A percentile compares a stretch with the other conserved stretches of the same genome.
Evolutionary conservation across 495 filamentous ascomycete genomes (phyloP).

Genomic region (Cercophora scortea): DNA sequence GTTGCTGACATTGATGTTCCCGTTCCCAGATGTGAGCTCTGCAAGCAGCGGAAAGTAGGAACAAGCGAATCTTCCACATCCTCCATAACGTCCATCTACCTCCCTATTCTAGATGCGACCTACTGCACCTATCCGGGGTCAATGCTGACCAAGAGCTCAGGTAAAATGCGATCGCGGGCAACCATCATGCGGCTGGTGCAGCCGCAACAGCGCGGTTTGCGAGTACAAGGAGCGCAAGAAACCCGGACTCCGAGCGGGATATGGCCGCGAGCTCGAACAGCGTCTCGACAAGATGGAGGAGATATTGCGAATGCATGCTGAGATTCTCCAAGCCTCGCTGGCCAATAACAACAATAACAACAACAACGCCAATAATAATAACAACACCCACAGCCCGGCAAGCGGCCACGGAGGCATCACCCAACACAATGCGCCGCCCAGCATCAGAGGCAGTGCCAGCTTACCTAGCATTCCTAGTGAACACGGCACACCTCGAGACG

Average conservation of each 20-base stretch:
- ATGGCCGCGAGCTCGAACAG: conserved; percentile 81
- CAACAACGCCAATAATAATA: not conserved
- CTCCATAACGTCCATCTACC: too few relatives aligned
- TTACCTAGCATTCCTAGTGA: conserved; percentile 37
- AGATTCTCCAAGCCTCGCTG: conserved; percentile 35
- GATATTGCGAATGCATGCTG: conserved; percentile 39
- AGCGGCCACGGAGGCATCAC: conserved; percentile 26
- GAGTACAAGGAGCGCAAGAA: conserved; percentile 85
- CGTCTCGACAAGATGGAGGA: conserved; percentile 55
- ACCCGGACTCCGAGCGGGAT: conserved; percentile 74
- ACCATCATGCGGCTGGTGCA: conserved; percentile 84
- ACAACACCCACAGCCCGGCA: conserved; percentile 5
- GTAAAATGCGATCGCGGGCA: conserved; percentile 79
- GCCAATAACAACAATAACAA: conserved; percentile 5
- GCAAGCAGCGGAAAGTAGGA: conserved; percentile 72
- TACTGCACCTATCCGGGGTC: not conserved
- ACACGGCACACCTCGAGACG: conserved; percentile 37
- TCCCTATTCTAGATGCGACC: too few relatives aligned
- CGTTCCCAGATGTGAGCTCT: conserved; percentile 59
- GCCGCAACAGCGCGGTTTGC: conserved; percentile 65
- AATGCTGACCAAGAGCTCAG: conserved; percentile 19
- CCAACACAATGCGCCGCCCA: conserved; percentile 41
- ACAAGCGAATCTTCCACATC: not conserved
- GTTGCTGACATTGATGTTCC: not conserved
- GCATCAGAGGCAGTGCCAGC: conserved; percentile 34